phyloP scores from a whole-genome alignment of 2,329 filamentous ascomycete genomes.

The Epichloe gansuensis region DNA sequence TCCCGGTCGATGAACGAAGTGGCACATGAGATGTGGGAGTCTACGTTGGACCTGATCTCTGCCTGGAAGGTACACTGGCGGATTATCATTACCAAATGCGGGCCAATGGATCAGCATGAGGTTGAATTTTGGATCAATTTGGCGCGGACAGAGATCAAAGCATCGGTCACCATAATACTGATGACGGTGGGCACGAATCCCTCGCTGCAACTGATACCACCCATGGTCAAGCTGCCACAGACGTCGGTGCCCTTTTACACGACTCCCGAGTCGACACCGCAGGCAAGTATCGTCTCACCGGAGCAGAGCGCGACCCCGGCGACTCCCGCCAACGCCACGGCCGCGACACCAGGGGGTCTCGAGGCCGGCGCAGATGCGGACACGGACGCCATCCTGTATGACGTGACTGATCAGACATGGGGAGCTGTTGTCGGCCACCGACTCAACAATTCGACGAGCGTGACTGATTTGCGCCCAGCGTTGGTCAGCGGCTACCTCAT shows the following conservation, averaged over 20 bases:
- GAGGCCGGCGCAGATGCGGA: conserved; percentile 29
- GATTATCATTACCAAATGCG: conserved; percentile 59
- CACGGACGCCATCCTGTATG: conserved; percentile 53
- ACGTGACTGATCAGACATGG: conserved; percentile 64
- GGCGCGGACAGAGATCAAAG: conserved; percentile 37
- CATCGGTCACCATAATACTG: conserved; percentile 42
- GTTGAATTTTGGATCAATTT: conserved; percentile 45
- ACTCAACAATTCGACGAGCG: conserved; percentile 44
- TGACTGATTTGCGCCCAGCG: conserved; percentile 41
- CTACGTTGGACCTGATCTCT: conserved; percentile 60
- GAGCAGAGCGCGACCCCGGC: conserved; percentile 41
- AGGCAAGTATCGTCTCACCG: conserved; percentile 45
- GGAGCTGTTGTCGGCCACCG: conserved; percentile 57
- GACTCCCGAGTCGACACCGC: conserved; percentile 58
- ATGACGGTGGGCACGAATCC: conserved; percentile 54
- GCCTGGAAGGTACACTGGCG: conserved; percentile 63
- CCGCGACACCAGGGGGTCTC: conserved; percentile 34
- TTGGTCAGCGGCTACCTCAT: conserved; percentile 53
- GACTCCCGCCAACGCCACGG: conserved; percentile 30
- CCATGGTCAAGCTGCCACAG: conserved; percentile 35
- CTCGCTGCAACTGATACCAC: conserved; percentile 48
- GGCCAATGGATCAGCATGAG: conserved; percentile 54
- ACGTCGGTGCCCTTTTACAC: conserved; percentile 35
- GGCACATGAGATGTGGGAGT: conserved; percentile 66
- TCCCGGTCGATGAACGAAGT: conserved; percentile 47